phyloP scores from a whole-genome alignment of 1,139 yeast species.

The Taphrina confusa region DNA sequence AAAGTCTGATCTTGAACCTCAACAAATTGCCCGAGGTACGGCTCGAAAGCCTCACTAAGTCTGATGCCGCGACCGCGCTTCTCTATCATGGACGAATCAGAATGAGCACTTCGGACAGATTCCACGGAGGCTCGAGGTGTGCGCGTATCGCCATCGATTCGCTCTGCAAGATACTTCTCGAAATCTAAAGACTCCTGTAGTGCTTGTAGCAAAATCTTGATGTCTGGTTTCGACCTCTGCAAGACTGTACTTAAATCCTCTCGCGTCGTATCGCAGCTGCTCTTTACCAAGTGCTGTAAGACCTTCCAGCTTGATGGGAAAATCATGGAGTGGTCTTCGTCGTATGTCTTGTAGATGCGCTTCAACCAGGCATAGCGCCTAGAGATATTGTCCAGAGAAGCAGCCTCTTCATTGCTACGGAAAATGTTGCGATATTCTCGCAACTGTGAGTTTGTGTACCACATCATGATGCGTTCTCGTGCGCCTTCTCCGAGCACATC shows the following conservation, averaged over 20 bases:
- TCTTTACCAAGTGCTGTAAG: constrained; percentile 58
- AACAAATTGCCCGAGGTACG: constrained; percentile 83
- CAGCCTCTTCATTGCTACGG: constrained; percentile 78
- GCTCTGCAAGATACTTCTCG: constrained; percentile 67
- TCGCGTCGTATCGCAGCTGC: constrained; percentile 66
- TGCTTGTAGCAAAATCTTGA: constrained; percentile 62
- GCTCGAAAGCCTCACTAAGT: constrained; percentile 78
- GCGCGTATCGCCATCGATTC: constrained; percentile 48
- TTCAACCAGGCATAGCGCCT: constrained; percentile 81
- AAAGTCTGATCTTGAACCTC: constrained; percentile 73
- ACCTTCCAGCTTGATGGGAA: constrained; percentile 79
- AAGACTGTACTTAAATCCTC: constrained; percentile 61
- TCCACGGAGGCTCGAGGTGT: constrained; percentile 40
- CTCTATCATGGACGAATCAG: constrained; percentile 26
- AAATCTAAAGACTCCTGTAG: constrained; percentile 71
- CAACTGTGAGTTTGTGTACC: constrained; percentile 73
- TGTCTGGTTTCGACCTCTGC: constrained; percentile 50
- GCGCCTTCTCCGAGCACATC: constrained; percentile 66
- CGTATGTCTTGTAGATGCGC: constrained; percentile 64
- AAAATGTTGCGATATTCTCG: constrained; percentile 76
- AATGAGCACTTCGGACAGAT: constrained; percentile 15
- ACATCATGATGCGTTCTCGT: constrained; percentile 63
- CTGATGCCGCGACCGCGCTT: constrained; percentile 50
- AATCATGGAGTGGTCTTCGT: constrained; percentile 53
- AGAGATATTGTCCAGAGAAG: constrained; percentile 80